A percentile compares a stretch with the other conserved stretches of the same genome.
phyloP scores from a whole-genome alignment of 2,329 filamentous ascomycete species.

The Lachnellula subtilissima region DNA sequence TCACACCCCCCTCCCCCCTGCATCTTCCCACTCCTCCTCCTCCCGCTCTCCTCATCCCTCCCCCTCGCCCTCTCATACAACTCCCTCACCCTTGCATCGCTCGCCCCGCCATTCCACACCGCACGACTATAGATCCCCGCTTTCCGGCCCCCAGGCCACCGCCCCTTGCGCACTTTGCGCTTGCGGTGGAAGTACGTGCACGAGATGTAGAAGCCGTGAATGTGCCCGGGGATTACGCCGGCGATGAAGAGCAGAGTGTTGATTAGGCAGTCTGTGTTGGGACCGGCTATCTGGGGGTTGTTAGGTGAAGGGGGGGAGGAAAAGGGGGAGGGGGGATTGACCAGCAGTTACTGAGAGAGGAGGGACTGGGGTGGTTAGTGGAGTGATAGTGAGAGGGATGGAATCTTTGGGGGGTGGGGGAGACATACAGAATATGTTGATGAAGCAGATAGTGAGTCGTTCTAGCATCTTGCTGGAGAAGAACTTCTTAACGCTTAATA shows the following conservation, averaged over 20 bases:
- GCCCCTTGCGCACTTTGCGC: slow-evolving; percentile 48
- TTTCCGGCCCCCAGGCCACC: slow-evolving; percentile 48
- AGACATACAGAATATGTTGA: slow-evolving; percentile 23
- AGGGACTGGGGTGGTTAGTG: slow-evolving; percentile 12
- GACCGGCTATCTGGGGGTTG: slow-evolving; percentile 14
- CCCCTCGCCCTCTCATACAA: slow-evolving; percentile 12
- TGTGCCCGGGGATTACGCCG: slow-evolving; percentile 27
- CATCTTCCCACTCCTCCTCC: neutral
- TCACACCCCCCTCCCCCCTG: too few species aligned
- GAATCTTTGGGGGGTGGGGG: neutral
- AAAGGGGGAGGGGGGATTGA: neutral
- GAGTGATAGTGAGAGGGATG: neutral
- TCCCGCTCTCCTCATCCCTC: slow-evolving; percentile 4
- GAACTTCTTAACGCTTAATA: too few species aligned
- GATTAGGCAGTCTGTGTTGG: slow-evolving; percentile 21
- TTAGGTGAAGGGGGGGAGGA: neutral
- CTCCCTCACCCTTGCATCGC: slow-evolving; percentile 15
- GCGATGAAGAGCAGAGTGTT: slow-evolving; percentile 23
- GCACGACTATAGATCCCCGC: slow-evolving; percentile 68
- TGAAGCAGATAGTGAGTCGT: slow-evolving; percentile 16
- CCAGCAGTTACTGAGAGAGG: slow-evolving; percentile 23
- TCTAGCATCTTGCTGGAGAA: slow-evolving; percentile 9
- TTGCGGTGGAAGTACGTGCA: slow-evolving; percentile 78
- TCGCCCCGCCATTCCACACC: slow-evolving; percentile 59
- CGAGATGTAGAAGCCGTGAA: slow-evolving; percentile 40